A percentile compares a stretch with the other conserved stretches of the same genome.
Evolutionary conservation across 2,329 filamentous ascomycete genomes (phyloP).

Genomic region (Fragosphaeria purpurea): DNA sequence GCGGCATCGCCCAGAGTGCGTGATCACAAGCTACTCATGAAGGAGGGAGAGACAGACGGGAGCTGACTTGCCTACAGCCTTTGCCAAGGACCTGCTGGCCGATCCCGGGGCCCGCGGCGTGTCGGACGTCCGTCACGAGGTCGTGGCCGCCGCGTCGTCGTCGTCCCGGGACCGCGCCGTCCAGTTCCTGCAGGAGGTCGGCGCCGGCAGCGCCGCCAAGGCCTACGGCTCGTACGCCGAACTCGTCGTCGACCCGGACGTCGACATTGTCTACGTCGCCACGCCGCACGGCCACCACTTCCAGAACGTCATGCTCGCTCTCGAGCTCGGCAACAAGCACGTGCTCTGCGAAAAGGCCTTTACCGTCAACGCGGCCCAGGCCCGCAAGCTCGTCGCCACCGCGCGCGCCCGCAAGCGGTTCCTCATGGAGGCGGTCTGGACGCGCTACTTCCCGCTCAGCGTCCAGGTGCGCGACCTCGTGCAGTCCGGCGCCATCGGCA

Average conservation of each 20-base stretch:
- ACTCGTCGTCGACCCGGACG: conserved; percentile 64
- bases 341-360: conserved; percentile 89
- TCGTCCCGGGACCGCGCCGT: conserved; percentile 58
- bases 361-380: conserved; percentile 72
- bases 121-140: conserved; percentile 62
- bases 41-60: background rate
- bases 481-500: conserved; percentile 43
- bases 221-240: conserved; percentile 76
- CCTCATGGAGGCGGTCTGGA: conserved; percentile 87
- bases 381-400: conserved; percentile 59
- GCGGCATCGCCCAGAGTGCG: conserved; percentile 47
- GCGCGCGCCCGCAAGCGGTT: conserved; percentile 64
- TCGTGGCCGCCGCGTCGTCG: conserved; percentile 73
- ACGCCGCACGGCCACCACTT: conserved; percentile 91
- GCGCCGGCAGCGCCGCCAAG: conserved; percentile 53
- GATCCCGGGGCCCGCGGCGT: conserved; percentile 62
- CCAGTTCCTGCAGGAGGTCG: conserved; percentile 61
- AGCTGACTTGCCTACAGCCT: conserved; percentile 30
- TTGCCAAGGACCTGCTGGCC: conserved; percentile 68
- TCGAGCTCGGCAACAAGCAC: conserved; percentile 68
- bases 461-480: conserved; percentile 62
- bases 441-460: conserved; percentile 76
- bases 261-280: conserved; percentile 82
- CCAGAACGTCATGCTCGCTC: conserved; percentile 76
- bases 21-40: conserved; percentile 1